Percentiles rank a stretch among this genome's conserved stretches.
These are phyloP conservation scores for Ceratobasidium sp. DNA, from an alignment of 1,284 basidiomycete genomes.

Conservation along the genomic window DNA sequence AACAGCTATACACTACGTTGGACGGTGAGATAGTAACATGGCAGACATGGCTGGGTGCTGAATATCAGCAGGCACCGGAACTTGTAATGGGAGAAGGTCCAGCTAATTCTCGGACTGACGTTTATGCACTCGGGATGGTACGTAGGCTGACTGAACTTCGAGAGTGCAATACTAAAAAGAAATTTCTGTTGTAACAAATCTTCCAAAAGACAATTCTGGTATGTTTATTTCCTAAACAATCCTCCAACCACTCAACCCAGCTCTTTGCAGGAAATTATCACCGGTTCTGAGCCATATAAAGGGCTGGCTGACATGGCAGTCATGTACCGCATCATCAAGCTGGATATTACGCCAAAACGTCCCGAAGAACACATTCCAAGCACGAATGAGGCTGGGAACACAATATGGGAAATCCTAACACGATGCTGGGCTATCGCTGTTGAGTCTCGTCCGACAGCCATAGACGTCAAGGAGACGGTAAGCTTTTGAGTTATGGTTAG, in stretches of 20 bases:
- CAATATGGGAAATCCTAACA: neutral
- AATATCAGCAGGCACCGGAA: neutral
- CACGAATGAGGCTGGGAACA: neutral
- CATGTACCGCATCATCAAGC: neutral
- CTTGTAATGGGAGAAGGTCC: neutral
- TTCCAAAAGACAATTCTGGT: constrained; percentile 5
- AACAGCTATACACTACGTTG: neutral
- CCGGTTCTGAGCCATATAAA: neutral
- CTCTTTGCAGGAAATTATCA: constrained; percentile 17
- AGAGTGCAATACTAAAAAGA: neutral
- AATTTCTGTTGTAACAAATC: too few species aligned
- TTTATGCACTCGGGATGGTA: neutral
- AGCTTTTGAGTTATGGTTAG: too few species aligned
- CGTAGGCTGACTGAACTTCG: neutral
- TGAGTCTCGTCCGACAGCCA: neutral
- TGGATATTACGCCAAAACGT: neutral
- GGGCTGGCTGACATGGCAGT: constrained; percentile 1
- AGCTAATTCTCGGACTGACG: neutral
- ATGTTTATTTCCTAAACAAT: neutral
- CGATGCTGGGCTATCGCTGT: neutral
- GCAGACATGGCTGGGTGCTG: neutral
- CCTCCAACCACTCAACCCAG: neutral
- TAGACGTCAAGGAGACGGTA: neutral
- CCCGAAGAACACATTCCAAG: constrained; percentile 4
- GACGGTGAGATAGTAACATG: neutral